Evolutionary conservation across 495 filamentous ascomycete genomes (phyloP).

Genomic region (Penicillium canescens): DNA sequence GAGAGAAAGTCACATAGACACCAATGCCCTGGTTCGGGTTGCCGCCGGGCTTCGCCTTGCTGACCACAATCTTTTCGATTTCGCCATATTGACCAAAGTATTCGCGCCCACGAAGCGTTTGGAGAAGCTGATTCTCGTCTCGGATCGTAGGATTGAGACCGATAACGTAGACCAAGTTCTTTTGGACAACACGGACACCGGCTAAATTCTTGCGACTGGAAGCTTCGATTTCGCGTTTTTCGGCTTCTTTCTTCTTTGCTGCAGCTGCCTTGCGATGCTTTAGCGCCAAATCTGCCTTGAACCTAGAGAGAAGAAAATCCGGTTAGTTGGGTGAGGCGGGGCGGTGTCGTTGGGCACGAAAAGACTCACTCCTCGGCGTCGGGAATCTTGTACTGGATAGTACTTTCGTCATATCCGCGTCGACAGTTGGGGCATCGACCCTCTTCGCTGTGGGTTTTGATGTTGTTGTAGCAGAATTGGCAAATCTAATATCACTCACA

Average conservation of each 20-base stretch:
- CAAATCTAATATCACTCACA: conserved; percentile 67
- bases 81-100: conserved; percentile 99
- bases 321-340: conserved; percentile 2
- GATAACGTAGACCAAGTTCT: conserved; percentile 98
- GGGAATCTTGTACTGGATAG: conserved; percentile 91
- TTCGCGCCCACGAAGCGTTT: conserved; percentile 79
- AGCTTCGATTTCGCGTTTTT: conserved; percentile 93
- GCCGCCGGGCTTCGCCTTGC: conserved; percentile 79
- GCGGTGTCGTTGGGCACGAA: background rate
- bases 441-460: conserved; percentile 88
- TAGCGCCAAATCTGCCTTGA: conserved; percentile 83
- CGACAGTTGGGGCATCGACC: conserved; percentile 95
- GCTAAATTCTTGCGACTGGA: conserved; percentile 93
- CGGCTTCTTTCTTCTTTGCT: conserved; percentile 88
- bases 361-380: conserved; percentile 82
- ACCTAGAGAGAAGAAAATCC: conserved; percentile 39
- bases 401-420: conserved; percentile 91
- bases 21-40: conserved; percentile 80
- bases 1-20: conserved; percentile 94
- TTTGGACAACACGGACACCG: conserved; percentile 92
- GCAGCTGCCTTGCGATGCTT: conserved; percentile 91
- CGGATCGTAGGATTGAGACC: conserved; percentile 87
- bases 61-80: conserved; percentile 98
- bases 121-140: conserved; percentile 81
- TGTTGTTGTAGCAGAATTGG: conserved; percentile 99